These are phyloP conservation scores for Teratosphaeria viscida DNA, from an alignment of 2,329 filamentous ascomycete species.

Conservation along the genomic window DNA sequence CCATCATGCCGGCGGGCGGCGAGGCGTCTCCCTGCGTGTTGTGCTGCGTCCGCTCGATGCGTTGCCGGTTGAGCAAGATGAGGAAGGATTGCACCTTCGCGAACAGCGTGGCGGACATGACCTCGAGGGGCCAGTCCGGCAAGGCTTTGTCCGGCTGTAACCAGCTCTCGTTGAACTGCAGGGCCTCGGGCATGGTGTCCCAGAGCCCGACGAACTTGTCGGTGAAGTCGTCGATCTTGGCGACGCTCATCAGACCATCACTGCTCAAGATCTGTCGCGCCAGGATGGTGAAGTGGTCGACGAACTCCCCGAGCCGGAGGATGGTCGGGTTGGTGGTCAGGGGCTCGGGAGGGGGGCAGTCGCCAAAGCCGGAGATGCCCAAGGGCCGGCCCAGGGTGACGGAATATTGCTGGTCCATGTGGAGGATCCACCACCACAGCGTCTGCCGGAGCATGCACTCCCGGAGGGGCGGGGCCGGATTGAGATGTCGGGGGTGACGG, in stretches of 20 bases:
- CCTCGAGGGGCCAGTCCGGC: slow-evolving; percentile 38
- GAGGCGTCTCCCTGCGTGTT: slow-evolving; percentile 10
- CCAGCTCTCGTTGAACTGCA: slow-evolving; percentile 40
- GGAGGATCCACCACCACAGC: slow-evolving; percentile 45
- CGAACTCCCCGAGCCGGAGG: slow-evolving; percentile 36
- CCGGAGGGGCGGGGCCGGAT: slow-evolving; percentile 31
- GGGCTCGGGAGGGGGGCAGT: slow-evolving; percentile 37
- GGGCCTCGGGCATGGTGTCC: slow-evolving; percentile 37
- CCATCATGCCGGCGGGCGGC: slow-evolving; percentile 5
- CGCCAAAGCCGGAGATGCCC: slow-evolving; percentile 40
- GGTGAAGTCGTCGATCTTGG: slow-evolving; percentile 38
- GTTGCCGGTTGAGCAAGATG: slow-evolving; percentile 39
- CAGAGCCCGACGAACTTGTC: slow-evolving; percentile 33
- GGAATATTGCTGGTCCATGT: slow-evolving; percentile 42
- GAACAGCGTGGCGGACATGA: slow-evolving; percentile 36
- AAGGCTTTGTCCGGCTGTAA: slow-evolving; percentile 26
- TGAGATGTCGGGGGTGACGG: slow-evolving; percentile 36
- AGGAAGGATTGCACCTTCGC: slow-evolving; percentile 40
- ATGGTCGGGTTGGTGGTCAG: slow-evolving; percentile 35
- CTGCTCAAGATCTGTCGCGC: slow-evolving; percentile 38
- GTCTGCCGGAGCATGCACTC: slow-evolving; percentile 34
- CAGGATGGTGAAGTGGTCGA: slow-evolving; percentile 38
- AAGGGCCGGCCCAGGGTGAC: slow-evolving; percentile 40
- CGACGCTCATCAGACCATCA: slow-evolving; percentile 30
- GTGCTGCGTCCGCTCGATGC: slow-evolving; percentile 24